phyloP scores from a whole-genome alignment of 495 filamentous ascomycete genomes.

The Penicillium bialowiezense region DNA sequence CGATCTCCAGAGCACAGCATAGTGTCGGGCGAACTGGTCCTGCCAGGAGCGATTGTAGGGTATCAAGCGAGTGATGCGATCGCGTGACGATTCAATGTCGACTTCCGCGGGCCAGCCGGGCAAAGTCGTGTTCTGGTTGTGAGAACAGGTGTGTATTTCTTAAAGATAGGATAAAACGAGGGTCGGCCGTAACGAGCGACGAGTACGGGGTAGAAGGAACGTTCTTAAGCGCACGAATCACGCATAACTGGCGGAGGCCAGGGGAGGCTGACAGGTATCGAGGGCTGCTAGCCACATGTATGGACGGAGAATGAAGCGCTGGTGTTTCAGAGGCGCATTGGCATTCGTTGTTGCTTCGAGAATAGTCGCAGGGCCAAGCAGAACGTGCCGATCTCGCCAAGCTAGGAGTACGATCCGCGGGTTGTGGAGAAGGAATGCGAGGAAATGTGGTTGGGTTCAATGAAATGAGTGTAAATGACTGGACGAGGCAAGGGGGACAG shows the following conservation, averaged over 20 bases:
- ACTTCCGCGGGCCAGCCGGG: constrained; percentile 46
- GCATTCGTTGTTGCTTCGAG: not conserved
- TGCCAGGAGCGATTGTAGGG: constrained; percentile 27
- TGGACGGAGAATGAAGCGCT: constrained; percentile 6
- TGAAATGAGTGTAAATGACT: constrained; percentile 9
- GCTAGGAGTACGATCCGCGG: constrained; percentile 20
- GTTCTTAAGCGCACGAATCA: constrained; percentile 20
- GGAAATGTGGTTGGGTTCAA: constrained; percentile 1
- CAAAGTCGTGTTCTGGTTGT: constrained; percentile 28
- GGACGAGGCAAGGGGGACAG: constrained; percentile 7
- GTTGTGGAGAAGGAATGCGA: constrained; percentile 25
- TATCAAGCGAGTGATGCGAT: constrained; percentile 7
- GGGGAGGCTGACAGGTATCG: constrained; percentile 1
- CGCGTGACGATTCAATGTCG: constrained; percentile 3
- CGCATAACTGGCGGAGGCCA: constrained; percentile 21
- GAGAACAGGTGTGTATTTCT: constrained; percentile 1
- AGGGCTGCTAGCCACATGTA: constrained; percentile 1
- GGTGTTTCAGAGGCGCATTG: constrained; percentile 21
- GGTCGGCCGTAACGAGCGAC: constrained; percentile 11
- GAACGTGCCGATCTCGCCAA: constrained; percentile 17
- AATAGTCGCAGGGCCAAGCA: constrained; percentile 10
- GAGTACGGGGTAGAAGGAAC: not conserved
- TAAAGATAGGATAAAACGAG: constrained; percentile 5
- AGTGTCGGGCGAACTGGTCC: constrained; percentile 30
- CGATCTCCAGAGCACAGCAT: constrained; percentile 77